These are phyloP conservation scores for Rhizopus stolonifer DNA, from an alignment of 371 early-diverging fungal genomes.

Conservation along the genomic window DNA sequence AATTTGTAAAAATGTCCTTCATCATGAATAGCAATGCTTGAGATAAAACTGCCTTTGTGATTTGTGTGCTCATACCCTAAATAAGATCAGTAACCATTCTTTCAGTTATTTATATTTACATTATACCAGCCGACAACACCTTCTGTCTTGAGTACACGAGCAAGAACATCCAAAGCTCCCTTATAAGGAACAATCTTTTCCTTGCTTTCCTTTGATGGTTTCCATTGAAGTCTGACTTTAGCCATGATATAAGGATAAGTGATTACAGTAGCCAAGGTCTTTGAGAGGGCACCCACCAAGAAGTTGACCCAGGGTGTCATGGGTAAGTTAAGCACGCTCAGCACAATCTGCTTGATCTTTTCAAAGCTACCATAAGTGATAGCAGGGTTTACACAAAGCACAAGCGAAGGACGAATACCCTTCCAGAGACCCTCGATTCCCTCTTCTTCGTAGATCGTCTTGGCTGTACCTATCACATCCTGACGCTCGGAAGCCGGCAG, in stretches of 20 bases:
- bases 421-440: constrained; percentile 86
- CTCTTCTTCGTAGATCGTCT: constrained; percentile 77
- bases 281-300: constrained; percentile 86
- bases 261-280: constrained; percentile 86
- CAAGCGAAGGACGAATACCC: constrained; percentile 86
- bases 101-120: constrained; percentile 43
- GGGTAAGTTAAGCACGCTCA: constrained; percentile 36
- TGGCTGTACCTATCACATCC: constrained; percentile 55
- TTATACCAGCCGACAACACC: constrained; percentile 93
- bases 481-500: constrained; percentile 58
- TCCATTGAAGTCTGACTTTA: constrained; percentile 95
- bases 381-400: constrained; percentile 93
- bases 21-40: constrained; percentile 94
- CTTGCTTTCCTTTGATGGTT: constrained; percentile 66
- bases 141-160: constrained; percentile 73
- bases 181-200: constrained; percentile 65
- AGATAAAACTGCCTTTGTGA: constrained; percentile 93
- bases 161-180: constrained; percentile 84
- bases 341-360: constrained; percentile 71
- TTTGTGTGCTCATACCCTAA: constrained; percentile 97
- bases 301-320: constrained; percentile 82
- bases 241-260: constrained; percentile 98
- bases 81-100: no score
- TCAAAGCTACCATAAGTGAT: constrained; percentile 98
- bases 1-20: constrained; percentile 84